Evolutionary conservation across 768 basidiomycete species (phyloP), one percentile per base, ranked within the genome.

Genomic region (Suillus plorans): DNA sequence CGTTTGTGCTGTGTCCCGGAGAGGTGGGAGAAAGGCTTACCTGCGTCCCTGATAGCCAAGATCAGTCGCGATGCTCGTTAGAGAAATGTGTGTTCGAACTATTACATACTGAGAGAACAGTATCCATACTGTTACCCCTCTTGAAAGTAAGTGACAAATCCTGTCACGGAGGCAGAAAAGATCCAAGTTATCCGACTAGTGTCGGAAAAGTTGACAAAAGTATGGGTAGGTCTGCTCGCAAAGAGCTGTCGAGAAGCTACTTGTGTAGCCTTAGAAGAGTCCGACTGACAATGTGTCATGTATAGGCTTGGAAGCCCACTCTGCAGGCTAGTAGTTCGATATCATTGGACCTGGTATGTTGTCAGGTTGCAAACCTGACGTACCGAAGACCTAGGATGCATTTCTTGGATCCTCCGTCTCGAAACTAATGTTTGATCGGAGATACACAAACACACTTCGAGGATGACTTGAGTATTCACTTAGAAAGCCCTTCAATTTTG

Each of bases 1-100:
- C 9, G 83, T 84, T 65, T 84, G 69, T 0, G 91, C 90, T 0
- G 90, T 92, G 67, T 79, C 79, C 56, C 79, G 75, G 13, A 64
- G 41, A 25, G 16, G 16, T 5, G 39, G 9, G 22, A 13, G 3
- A 28, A 28, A 41, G 37, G 57, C 39, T 28, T 58, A 41, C 57
- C 18, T 41, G 57, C 14, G 1, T 28, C 25, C 57, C 25, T 58
- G 25, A 14, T 41, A 41, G 22, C 57, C 25, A 58, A 25, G 39
- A 28, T 58, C 9, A 58, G 57, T 58, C 5, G 31, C 9, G 16
- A 58, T 28, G 39, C 5, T 41, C 25, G 16, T 41, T 28, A 18
- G 16, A 41, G 18, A 25, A 39, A 10, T 9, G 10, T 25, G 16
- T 18, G 16, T 58, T 39, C 57, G 3, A 39, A 20, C 2, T 58